Evolutionary conservation across 768 basidiomycete genomes (phyloP).

Genomic region (Macrolepiota fuliginosa): DNA sequence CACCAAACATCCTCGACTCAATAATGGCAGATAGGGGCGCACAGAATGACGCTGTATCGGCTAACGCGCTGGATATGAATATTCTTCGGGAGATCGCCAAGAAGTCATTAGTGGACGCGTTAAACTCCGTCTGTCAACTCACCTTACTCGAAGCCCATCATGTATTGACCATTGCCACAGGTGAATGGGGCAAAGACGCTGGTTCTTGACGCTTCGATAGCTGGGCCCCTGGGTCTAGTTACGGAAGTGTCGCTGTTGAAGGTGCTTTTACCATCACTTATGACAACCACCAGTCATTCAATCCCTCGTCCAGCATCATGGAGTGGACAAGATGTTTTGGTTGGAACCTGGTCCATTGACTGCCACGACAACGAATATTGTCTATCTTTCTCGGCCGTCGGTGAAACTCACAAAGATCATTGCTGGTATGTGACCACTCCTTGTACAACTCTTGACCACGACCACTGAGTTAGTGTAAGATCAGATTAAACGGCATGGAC

Average conservation of each 20-base stretch:
- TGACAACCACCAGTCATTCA: not conserved
- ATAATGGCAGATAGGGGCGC: constrained; percentile 10
- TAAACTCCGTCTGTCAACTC: constrained; percentile 65
- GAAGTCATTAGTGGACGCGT: constrained; percentile 77
- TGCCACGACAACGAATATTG: constrained; percentile 82
- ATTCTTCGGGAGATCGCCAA: constrained; percentile 75
- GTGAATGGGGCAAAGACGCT: constrained; percentile 95
- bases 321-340: constrained; percentile 99
- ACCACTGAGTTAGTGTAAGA: constrained; percentile 50
- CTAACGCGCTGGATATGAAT: constrained; percentile 52
- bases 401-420: constrained; percentile 87
- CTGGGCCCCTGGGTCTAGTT: constrained; percentile 92
- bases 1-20: constrained; percentile 11
- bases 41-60: constrained; percentile 9
- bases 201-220: constrained; percentile 84
- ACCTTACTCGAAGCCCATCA: not conserved
- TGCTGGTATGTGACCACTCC: constrained; percentile 63
- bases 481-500: constrained; percentile 83
- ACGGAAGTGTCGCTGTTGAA: constrained; percentile 92
- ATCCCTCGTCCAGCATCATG: constrained; percentile 73
- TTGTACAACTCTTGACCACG: constrained; percentile 13
- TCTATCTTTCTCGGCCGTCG: constrained; percentile 89
- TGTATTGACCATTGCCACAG: constrained; percentile 33
- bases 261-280: constrained; percentile 39
- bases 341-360: constrained; percentile 85